A percentile compares a stretch with the other conserved stretches of the same genome.
These are phyloP conservation scores for Xylariaceae sp. DNA, from an alignment of 2,329 filamentous ascomycete species.

Conservation along the genomic window DNA sequence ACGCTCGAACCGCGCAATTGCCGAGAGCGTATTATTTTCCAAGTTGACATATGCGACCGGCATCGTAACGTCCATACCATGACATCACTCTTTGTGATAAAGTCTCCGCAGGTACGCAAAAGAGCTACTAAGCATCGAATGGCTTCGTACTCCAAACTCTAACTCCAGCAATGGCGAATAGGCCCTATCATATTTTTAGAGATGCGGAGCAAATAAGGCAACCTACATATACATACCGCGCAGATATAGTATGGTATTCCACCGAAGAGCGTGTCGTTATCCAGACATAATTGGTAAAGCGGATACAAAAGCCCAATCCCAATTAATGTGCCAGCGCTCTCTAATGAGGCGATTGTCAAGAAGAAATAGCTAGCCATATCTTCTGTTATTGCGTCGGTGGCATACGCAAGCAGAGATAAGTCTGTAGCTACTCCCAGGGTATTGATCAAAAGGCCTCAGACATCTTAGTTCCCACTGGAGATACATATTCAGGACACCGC, in stretches of 20 bases:
- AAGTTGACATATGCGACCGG: too few species aligned
- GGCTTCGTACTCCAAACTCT: background rate
- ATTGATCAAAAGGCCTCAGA: constrained; percentile 13
- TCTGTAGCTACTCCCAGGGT: constrained; percentile 17
- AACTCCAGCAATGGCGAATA: background rate
- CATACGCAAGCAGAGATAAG: constrained; percentile 13
- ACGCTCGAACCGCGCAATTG: too few species aligned
- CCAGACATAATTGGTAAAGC: constrained; percentile 9
- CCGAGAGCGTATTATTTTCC: too few species aligned
- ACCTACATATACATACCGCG: background rate
- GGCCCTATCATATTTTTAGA: background rate
- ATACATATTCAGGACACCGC: too few species aligned
- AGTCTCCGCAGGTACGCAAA: too few species aligned
- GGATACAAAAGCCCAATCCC: constrained; percentile 14
- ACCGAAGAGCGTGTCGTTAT: constrained; percentile 3
- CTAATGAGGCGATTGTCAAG: constrained; percentile 8
- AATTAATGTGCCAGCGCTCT: constrained; percentile 12
- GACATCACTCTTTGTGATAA: too few species aligned
- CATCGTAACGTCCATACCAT: too few species aligned
- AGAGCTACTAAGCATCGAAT: too few species aligned
- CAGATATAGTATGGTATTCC: constrained; percentile 20
- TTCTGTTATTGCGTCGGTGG: background rate
- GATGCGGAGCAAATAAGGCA: background rate
- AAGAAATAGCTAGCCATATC: constrained; percentile 8
- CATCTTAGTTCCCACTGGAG: background rate